phyloP scores from a whole-genome alignment of 1,139 yeast species.

The Blastobotrys capitulatus region DNA sequence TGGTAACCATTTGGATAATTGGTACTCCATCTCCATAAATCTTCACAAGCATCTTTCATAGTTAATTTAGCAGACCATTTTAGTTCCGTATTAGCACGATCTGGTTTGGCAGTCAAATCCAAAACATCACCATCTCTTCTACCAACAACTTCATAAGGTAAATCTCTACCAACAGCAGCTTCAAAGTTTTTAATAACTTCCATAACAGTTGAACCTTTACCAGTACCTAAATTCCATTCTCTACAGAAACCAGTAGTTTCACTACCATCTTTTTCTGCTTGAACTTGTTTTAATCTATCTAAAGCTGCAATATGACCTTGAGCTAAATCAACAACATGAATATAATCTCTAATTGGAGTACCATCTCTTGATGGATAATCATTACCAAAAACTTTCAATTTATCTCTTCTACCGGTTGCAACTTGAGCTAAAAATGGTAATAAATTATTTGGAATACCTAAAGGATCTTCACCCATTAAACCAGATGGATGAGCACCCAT shows the following conservation, averaged over 20 bases:
- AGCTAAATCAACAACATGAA: constrained; percentile 81
- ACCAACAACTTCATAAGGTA: constrained; percentile 59
- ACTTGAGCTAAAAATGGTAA: constrained; percentile 75
- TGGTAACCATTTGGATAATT: constrained; percentile 63
- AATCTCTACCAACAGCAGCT: constrained; percentile 59
- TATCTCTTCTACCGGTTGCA: constrained; percentile 66
- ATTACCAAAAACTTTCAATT: constrained; percentile 58
- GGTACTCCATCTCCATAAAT: constrained; percentile 75
- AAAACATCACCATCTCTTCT: constrained; percentile 80
- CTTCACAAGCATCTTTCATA: constrained; percentile 62
- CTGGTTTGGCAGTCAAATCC: constrained; percentile 65
- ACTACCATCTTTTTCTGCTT: constrained; percentile 22
- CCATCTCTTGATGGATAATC: constrained; percentile 71
- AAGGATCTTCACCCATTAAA: constrained; percentile 72
- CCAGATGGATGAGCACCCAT: constrained; percentile 87
- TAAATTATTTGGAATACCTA: constrained; percentile 71
- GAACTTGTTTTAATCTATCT: constrained; percentile 45
- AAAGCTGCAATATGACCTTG: constrained; percentile 73
- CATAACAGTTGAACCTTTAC: constrained; percentile 70
- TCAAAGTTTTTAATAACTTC: constrained; percentile 66
- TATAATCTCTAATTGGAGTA: constrained; percentile 77
- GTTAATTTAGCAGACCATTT: constrained; percentile 56
- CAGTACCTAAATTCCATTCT: constrained; percentile 84
- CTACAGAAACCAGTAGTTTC: constrained; percentile 48
- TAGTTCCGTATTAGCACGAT: constrained; percentile 61